These are phyloP conservation scores for Aureobasidium mangrovei DNA, from an alignment of 2,329 filamentous ascomycete species.

Conservation along the genomic window DNA sequence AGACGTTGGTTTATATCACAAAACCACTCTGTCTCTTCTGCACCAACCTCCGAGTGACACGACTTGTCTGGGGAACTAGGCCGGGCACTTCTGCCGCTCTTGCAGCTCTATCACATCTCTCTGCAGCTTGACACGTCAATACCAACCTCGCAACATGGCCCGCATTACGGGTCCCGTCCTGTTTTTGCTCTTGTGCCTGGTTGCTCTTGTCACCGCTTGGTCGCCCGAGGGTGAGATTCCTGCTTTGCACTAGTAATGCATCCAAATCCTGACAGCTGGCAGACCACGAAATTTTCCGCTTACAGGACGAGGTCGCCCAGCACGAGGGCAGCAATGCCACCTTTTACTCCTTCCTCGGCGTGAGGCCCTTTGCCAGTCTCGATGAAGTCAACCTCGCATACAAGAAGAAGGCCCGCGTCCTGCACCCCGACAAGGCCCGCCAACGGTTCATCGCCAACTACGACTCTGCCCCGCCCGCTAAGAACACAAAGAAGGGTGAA, in stretches of 20 bases:
- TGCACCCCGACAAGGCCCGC: constrained; percentile 95
- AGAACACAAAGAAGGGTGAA: constrained; percentile 29
- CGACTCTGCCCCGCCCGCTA: constrained; percentile 44
- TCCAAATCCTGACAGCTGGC: constrained; percentile 18
- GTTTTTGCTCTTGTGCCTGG: constrained; percentile 59
- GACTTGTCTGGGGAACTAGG: constrained; percentile 9
- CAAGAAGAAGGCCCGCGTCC: constrained; percentile 70
- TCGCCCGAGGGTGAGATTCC: constrained; percentile 64
- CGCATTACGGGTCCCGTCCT: constrained; percentile 53
- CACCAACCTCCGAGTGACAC: constrained; percentile 2
- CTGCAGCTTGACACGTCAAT: constrained; percentile 10
- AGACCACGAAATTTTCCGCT: constrained; percentile 97
- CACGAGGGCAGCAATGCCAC: constrained; percentile 70
- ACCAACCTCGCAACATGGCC: constrained; percentile 53
- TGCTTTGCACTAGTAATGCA: neutral
- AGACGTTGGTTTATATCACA: neutral
- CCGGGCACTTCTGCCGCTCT: constrained; percentile 12
- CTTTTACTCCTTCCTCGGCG: constrained; percentile 88
- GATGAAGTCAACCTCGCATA: constrained; percentile 93
- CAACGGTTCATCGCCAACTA: constrained; percentile 69
- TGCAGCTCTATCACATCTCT: constrained; percentile 17
- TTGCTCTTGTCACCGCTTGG: constrained; percentile 65
- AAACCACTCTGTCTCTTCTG: neutral
- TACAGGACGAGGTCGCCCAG: constrained; percentile 74
- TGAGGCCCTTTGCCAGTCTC: constrained; percentile 62